Conservation (phyloP, 495 filamentous ascomycete species). For the Penicillium soppii region DNA sequence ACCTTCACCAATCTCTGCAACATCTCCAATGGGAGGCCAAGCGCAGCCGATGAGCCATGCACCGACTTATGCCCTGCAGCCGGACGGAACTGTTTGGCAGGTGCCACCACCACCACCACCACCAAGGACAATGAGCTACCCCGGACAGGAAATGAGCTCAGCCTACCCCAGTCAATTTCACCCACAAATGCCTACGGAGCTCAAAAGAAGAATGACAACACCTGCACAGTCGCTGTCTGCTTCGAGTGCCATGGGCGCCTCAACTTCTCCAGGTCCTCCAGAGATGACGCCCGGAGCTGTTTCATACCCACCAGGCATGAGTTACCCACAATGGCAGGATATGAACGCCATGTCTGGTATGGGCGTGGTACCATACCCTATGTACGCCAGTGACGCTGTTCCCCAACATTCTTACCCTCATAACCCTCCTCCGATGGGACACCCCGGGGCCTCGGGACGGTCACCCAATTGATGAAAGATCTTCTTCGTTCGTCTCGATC, state of each 20-base stretch:
- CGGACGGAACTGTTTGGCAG: constrained; percentile 43
- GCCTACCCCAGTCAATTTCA: constrained; percentile 31
- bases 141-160: constrained; percentile 34
- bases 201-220: constrained; percentile 46
- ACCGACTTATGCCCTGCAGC: constrained; percentile 36
- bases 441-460: constrained; percentile 27
- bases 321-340: constrained; percentile 38
- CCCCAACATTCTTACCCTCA: constrained; percentile 29
- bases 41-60: constrained; percentile 30
- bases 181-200: constrained; percentile 36
- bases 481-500: neutral
- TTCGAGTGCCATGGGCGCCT: constrained; percentile 20
- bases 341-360: constrained; percentile 36
- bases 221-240: constrained; percentile 33
- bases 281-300: constrained; percentile 31
- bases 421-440: constrained; percentile 38
- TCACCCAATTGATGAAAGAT: constrained; percentile 11
- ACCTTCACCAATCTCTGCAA: constrained; percentile 30
- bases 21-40: constrained; percentile 36
- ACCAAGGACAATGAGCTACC: constrained; percentile 42
- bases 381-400: constrained; percentile 33
- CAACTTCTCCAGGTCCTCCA: constrained; percentile 28
- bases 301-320: constrained; percentile 37
- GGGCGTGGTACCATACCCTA: constrained; percentile 39
- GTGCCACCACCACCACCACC: constrained; percentile 30